phyloP scores from a whole-genome alignment of 78 protist genomes.

The Protostelium mycophagum region DNA sequence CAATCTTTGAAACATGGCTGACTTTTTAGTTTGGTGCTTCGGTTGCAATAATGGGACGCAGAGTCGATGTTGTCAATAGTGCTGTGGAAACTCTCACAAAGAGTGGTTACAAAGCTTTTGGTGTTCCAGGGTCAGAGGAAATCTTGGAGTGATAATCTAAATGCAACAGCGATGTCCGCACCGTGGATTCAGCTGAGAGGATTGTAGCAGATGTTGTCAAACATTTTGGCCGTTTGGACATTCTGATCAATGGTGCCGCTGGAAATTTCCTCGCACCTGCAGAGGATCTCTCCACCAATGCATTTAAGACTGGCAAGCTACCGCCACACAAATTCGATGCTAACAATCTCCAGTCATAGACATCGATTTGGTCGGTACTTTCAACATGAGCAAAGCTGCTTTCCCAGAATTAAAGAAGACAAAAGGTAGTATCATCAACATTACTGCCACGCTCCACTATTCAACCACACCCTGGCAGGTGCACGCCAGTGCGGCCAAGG shows the following conservation, averaged over 20 bases:
- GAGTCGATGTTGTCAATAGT: neutral
- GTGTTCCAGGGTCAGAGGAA: neutral
- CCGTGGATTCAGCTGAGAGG: neutral
- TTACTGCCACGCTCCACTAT: slow-evolving; percentile 4
- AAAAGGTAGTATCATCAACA: neutral
- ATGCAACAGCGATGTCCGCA: neutral
- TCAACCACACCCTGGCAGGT: neutral
- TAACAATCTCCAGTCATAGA: neutral
- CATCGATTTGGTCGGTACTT: slow-evolving; percentile 5
- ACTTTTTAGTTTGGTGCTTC: neutral
- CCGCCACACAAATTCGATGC: neutral
- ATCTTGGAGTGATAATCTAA: neutral
- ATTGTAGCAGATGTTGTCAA: neutral
- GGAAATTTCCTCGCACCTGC: neutral
- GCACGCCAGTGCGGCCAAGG: slow-evolving; percentile 10
- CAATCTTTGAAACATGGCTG: neutral
- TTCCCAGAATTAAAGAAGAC: neutral
- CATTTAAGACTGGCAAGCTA: neutral
- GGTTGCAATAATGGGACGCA: neutral
- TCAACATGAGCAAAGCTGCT: slow-evolving; percentile 3
- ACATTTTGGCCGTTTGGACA: neutral
- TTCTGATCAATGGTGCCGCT: neutral
- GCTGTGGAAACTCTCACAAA: neutral
- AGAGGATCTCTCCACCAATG: neutral
- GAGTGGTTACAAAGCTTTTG: neutral